phyloP scores from a whole-genome alignment of 805 yeast genomes.

The Wickerhamomyces queroliae region DNA sequence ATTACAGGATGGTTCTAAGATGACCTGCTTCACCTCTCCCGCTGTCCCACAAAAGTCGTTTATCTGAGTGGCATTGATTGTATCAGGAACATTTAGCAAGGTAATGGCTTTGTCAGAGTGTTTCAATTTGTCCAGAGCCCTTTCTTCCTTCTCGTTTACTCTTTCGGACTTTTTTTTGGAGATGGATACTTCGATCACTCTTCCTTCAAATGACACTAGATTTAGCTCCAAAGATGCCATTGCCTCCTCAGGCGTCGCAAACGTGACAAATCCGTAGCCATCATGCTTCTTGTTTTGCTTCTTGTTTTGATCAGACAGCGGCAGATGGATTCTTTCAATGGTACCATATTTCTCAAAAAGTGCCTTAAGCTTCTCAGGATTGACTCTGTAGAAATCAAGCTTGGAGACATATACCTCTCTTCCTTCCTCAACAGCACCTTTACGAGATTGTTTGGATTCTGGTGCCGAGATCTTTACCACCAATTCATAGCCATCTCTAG shows the following conservation, averaged over 20 bases:
- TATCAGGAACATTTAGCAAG: conserved; percentile 27
- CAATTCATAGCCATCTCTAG: conserved; percentile 33
- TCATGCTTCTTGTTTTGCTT: conserved; percentile 31
- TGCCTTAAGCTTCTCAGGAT: conserved; percentile 30
- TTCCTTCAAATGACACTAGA: conserved; percentile 35
- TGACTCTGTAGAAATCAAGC: conserved; percentile 39
- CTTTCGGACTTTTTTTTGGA: conserved; percentile 36
- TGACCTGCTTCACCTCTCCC: conserved; percentile 36
- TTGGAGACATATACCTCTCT: conserved; percentile 53
- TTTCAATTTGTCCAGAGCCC: conserved; percentile 13
- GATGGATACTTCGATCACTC: conserved; percentile 42
- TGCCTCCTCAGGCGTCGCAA: conserved; percentile 38
- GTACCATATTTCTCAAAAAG: conserved; percentile 45
- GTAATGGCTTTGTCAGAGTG: conserved; percentile 18
- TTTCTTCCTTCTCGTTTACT: conserved; percentile 24
- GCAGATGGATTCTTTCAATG: conserved; percentile 47
- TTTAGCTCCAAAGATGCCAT: conserved; percentile 38
- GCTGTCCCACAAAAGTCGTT: conserved; percentile 22
- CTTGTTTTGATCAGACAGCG: conserved; percentile 27
- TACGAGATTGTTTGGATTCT: conserved; percentile 29
- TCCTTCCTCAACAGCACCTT: conserved; percentile 44
- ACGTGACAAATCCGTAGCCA: conserved; percentile 65
- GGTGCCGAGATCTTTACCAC: conserved; percentile 64
- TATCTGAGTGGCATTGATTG: conserved; percentile 31
- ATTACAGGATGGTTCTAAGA: conserved; percentile 37